A percentile compares a stretch with the other conserved stretches of the same genome.
These are phyloP conservation scores for Aurantiochytrium sp. DNA, from an alignment of 108 stramenopile genomes.

Conservation along the genomic window DNA sequence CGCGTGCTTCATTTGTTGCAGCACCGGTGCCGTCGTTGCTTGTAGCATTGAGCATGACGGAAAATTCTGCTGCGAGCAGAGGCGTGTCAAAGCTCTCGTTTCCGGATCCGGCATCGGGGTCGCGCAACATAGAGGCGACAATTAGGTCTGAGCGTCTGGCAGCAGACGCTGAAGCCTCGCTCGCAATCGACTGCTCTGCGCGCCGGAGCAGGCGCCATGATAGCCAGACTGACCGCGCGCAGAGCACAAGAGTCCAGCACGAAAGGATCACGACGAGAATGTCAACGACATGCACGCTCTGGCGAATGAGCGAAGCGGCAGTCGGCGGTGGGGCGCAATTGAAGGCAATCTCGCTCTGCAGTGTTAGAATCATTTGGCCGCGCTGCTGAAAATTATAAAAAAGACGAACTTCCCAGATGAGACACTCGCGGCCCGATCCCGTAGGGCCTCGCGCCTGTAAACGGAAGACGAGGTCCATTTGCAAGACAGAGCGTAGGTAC, in stretches of 20 bases:
- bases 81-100: not conserved
- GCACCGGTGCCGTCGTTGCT: not conserved
- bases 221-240: not conserved
- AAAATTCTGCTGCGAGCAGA: not conserved
- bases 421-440: not conserved
- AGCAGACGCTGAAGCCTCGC: not conserved
- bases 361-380: not conserved
- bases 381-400: not conserved
- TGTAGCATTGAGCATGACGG: not conserved
- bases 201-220: not conserved
- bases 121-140: not conserved
- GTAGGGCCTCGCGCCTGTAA: not conserved
- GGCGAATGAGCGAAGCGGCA: not conserved
- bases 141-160: not conserved
- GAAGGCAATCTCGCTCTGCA: not conserved
- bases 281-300: not conserved
- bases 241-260: not conserved
- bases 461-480: not conserved
- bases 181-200: not conserved
- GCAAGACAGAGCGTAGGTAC: not conserved
- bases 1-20: too few species aligned
- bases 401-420: not conserved
- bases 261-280: not conserved
- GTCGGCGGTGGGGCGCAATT: not conserved
- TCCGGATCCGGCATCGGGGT: not conserved